A percentile compares a stretch with the other conserved stretches of the same genome.
Evolutionary conservation across 768 basidiomycete genomes (phyloP).

Genomic region (Cyathus striatus): DNA sequence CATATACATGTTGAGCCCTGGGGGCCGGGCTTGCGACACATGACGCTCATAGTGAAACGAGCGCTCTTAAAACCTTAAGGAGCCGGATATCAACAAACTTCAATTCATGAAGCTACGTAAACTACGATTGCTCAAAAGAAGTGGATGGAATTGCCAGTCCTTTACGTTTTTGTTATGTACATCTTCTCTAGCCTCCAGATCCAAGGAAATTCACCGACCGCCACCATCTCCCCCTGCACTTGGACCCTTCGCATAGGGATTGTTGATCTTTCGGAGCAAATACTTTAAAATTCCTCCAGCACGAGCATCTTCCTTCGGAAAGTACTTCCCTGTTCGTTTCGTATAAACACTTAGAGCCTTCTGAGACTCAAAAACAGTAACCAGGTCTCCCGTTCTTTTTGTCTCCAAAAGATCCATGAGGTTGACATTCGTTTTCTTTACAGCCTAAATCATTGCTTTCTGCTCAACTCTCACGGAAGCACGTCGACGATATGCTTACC

Average conservation of each 20-base stretch:
- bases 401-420: constrained; percentile 11
- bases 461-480: neutral
- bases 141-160: no score
- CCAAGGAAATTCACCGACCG: no score
- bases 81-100: no score
- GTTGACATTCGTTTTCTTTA: constrained; percentile 5
- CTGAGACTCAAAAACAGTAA: constrained; percentile 6
- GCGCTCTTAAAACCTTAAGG: no score
- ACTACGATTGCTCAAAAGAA: no score
- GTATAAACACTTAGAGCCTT: constrained; percentile 8
- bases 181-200: no score
- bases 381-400: neutral
- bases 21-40: no score
- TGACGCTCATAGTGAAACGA: no score
- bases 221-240: neutral
- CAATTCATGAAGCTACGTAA: no score
- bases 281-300: constrained; percentile 10
- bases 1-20: no score
- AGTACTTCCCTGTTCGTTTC: constrained; percentile 1
- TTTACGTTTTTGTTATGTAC: no score
- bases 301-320: constrained; percentile 4
- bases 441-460: constrained; percentile 1
- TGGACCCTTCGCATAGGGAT: constrained; percentile 3
- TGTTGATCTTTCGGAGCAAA: constrained; percentile 7
- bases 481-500: neutral